phyloP scores from a whole-genome alignment of 495 filamentous ascomycete genomes.

The Astrothelium macrocarpum region DNA sequence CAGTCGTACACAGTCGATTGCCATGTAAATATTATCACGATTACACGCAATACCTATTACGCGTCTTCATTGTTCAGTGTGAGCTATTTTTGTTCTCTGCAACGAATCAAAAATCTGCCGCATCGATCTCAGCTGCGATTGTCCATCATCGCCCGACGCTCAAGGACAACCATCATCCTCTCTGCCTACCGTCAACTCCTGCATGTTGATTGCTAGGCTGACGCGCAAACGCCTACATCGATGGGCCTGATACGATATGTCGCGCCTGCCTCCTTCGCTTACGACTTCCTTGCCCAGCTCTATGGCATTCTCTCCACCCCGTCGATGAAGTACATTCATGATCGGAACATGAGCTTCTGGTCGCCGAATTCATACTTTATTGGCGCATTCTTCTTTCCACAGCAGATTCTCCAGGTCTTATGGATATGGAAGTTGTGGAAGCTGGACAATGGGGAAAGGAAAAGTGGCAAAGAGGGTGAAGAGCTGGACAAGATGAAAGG shows the following conservation, averaged over 20 bases:
- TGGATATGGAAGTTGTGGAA: conserved; percentile 40
- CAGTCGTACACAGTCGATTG: background rate
- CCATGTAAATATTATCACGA: background rate
- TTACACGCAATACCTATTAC: background rate
- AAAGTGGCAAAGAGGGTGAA: conserved; percentile 21
- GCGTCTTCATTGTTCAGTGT: too few species aligned
- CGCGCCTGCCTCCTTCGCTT: conserved; percentile 35
- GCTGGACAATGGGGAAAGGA: conserved; percentile 26
- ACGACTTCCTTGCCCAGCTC: conserved; percentile 41
- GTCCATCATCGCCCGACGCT: too few species aligned
- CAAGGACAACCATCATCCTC: too few species aligned
- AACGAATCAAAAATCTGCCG: too few species aligned
- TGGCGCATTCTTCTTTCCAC: conserved; percentile 41
- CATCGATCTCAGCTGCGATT: background rate
- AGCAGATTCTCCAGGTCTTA: conserved; percentile 39
- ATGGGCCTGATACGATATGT: conserved; percentile 20
- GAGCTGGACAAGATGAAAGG: conserved; percentile 32
- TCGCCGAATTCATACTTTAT: conserved; percentile 41
- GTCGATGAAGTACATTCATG: conserved; percentile 41
- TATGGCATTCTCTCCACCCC: conserved; percentile 38
- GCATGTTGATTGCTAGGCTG: background rate
- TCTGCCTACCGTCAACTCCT: background rate
- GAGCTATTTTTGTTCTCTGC: too few species aligned
- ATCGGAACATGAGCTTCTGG: conserved; percentile 40
- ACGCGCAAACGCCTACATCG: background rate